These are phyloP conservation scores for Erodium texanum DNA, from an alignment of 441 rosid genomes.

Conservation along the genomic window DNA sequence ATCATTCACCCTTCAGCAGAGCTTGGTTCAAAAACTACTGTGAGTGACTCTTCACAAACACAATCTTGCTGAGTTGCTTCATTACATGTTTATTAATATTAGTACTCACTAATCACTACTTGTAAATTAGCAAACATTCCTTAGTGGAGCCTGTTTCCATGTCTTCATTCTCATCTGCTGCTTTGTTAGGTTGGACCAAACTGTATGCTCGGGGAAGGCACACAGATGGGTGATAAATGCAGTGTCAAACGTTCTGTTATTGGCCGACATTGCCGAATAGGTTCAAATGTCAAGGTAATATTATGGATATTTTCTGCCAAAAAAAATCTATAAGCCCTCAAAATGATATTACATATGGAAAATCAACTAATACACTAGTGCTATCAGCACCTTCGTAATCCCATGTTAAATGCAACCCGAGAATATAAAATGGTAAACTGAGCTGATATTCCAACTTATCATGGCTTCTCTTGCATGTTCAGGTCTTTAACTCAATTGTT, in stretches of 20 bases:
- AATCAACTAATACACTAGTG: neutral
- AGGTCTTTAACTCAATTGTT: conserved; percentile 80
- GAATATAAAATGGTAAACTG: neutral
- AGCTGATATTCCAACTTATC: neutral
- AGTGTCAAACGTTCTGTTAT: conserved; percentile 90
- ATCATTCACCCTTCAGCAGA: conserved; percentile 66
- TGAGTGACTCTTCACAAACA: conserved; percentile 24
- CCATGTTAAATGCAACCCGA: neutral
- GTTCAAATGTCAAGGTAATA: conserved; percentile 85
- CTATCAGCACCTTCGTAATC: neutral
- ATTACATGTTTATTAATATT: neutral
- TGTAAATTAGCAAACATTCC: no score
- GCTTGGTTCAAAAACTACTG: conserved; percentile 85
- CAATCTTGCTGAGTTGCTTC: neutral
- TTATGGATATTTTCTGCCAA: conserved; percentile 2
- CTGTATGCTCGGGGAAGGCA: conserved; percentile 89
- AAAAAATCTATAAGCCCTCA: neutral
- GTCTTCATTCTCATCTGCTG: conserved; percentile 10
- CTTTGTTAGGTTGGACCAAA: conserved; percentile 76
- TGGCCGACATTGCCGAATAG: conserved; percentile 92
- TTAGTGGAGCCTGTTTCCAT: neutral
- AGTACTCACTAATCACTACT: no score
- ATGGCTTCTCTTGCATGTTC: conserved; percentile 19
- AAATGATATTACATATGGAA: neutral
- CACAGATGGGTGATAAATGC: conserved; percentile 91